These are phyloP conservation scores for Hypomontagnella monticulosa DNA, from an alignment of 495 filamentous ascomycete species.

Conservation along the genomic window DNA sequence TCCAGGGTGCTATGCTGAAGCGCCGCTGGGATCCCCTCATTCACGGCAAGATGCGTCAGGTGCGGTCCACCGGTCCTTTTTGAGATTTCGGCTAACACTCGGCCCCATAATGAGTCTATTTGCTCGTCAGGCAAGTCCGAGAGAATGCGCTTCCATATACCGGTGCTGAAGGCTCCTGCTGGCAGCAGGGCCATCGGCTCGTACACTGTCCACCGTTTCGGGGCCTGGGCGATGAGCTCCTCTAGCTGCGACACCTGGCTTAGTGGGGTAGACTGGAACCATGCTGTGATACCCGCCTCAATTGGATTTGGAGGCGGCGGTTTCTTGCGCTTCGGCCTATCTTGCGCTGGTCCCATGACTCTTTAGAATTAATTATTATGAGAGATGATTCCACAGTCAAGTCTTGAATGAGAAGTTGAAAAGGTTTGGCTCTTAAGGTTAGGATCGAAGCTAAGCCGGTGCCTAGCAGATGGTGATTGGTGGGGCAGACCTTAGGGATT, in stretches of 20 bases:
- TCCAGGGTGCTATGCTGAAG: not conserved
- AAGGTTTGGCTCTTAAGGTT: not conserved
- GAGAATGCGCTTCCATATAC: conserved; percentile 60
- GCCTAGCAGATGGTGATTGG: conserved; percentile 3
- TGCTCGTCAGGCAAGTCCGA: conserved; percentile 8
- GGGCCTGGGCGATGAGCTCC: conserved; percentile 54
- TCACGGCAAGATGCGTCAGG: conserved; percentile 76
- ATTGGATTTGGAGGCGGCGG: conserved; percentile 28
- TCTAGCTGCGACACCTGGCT: not conserved
- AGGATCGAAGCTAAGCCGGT: not conserved
- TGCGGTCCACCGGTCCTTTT: conserved; percentile 45
- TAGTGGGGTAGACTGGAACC: conserved; percentile 33
- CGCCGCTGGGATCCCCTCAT: conserved; percentile 71
- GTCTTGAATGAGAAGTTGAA: not conserved
- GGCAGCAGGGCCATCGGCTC: conserved; percentile 75
- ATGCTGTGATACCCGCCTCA: conserved; percentile 30
- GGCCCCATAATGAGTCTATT: conserved; percentile 51
- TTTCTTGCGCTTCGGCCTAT: conserved; percentile 19
- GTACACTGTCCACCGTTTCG: conserved; percentile 75
- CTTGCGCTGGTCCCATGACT: conserved; percentile 8
- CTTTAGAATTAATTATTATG: not conserved
- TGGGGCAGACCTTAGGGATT: conserved; percentile 1
- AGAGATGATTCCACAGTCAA: not conserved
- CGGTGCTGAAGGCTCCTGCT: conserved; percentile 62
- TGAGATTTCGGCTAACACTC: conserved; percentile 61